phyloP scores from a whole-genome alignment of 495 filamentous ascomycete species.

The Cladorrhinum samala region DNA sequence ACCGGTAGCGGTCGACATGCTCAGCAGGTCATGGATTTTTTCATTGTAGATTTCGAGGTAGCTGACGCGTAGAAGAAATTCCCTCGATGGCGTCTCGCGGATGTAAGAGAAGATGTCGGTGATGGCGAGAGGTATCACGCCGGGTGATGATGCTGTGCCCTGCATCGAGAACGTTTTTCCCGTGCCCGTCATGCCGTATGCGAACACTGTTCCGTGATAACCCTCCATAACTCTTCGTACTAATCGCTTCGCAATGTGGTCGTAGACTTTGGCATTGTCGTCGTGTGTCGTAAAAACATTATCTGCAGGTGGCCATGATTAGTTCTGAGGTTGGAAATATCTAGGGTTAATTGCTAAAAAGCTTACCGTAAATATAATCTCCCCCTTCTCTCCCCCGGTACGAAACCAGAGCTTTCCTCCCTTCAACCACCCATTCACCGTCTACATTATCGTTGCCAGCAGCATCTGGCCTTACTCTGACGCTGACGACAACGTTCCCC shows the following conservation, averaged over 20 bases:
- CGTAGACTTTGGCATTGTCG: conserved; percentile 90
- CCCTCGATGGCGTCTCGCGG: conserved; percentile 87
- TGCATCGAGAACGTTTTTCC: conserved; percentile 99
- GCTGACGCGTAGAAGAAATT: conserved; percentile 93
- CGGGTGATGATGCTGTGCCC: conserved; percentile 91
- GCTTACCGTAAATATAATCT: conserved; percentile 85
- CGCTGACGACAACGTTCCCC: conserved; percentile 94
- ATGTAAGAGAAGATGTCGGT: conserved; percentile 99
- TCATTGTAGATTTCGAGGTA: conserved; percentile 99
- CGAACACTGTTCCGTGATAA: conserved; percentile 97
- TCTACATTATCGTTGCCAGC: conserved; percentile 57
- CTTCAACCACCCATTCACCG: conserved; percentile 90
- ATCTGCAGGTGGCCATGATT: conserved; percentile 46
- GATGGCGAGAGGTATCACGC: conserved; percentile 94
- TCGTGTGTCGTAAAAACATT: conserved; percentile 93
- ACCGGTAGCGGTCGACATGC: conserved; percentile 52
- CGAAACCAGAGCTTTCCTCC: conserved; percentile 70
- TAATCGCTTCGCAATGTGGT: conserved; percentile 84
- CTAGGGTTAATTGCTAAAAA: background rate
- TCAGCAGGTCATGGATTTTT: conserved; percentile 89
- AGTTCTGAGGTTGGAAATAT: conserved; percentile 8
- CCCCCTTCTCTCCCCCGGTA: conserved; percentile 86
- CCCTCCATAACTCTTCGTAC: conserved; percentile 98
- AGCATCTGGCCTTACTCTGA: conserved; percentile 82
- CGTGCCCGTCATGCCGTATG: conserved; percentile 98